phyloP scores from a whole-genome alignment of 75 land plant species.

The Adiantum capillusveneris region DNA sequence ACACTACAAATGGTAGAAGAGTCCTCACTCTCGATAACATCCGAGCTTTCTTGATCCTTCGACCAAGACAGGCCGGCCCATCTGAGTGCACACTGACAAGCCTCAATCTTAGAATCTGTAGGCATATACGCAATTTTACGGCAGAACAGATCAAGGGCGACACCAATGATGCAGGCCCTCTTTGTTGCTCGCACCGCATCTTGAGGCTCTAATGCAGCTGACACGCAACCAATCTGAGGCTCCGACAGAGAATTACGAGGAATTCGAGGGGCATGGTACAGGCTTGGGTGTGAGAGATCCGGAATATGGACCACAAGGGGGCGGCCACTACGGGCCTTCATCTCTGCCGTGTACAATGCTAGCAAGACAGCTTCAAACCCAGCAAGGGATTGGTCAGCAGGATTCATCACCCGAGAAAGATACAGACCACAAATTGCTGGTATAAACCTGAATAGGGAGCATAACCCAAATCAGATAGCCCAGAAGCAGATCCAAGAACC shows the following conservation, averaged over 20 bases:
- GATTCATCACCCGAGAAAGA: too few relatives aligned
- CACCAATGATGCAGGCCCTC: constrained; percentile 70
- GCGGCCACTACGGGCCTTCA: constrained; percentile 54
- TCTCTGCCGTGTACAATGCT: constrained; percentile 58
- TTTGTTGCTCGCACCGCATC: constrained; percentile 83
- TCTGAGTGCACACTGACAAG: constrained; percentile 52
- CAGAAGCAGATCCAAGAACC: too few relatives aligned
- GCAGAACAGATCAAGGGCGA: constrained; percentile 64
- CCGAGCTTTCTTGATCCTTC: too few relatives aligned
- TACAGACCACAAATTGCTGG: too few relatives aligned
- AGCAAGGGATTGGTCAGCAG: too few relatives aligned
- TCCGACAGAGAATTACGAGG: constrained; percentile 4
- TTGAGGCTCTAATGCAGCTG: constrained; percentile 80
- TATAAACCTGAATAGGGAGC: too few relatives aligned
- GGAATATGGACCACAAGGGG: constrained; percentile 58
- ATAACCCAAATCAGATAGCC: too few relatives aligned
- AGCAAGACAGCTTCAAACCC: constrained; percentile 89
- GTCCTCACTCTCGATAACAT: too few relatives aligned
- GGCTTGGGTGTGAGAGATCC: constrained; percentile 71
- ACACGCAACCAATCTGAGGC: constrained; percentile 28
- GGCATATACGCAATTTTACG: constrained; percentile 77
- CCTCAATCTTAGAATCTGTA: constrained; percentile 60
- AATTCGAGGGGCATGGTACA: constrained; percentile 64
- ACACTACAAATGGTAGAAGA: too few relatives aligned
- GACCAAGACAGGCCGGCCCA: constrained; percentile 45